Evolutionary conservation across 2,329 filamentous ascomycete species (phyloP).

Genomic region (Xylariaceae sp.): DNA sequence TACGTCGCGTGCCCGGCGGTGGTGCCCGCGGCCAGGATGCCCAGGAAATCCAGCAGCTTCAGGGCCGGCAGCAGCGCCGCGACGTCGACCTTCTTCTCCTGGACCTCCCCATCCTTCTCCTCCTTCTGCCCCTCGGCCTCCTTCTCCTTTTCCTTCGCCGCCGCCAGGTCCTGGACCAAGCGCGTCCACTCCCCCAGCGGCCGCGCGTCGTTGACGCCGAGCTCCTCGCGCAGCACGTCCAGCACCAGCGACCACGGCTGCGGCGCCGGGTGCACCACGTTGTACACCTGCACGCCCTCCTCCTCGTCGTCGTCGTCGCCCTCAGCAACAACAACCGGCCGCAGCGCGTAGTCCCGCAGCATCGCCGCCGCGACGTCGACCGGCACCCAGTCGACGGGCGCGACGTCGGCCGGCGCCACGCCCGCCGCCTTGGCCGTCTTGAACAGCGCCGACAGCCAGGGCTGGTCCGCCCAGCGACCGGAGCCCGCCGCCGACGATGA

Average conservation of each 20-base stretch:
- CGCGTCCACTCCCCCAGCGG: constrained; percentile 8
- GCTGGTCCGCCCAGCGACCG: constrained; percentile 13
- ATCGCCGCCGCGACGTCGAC: constrained; percentile 10
- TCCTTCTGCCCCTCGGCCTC: constrained; percentile 4
- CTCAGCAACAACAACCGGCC: too few species aligned
- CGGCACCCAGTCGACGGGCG: constrained; percentile 9
- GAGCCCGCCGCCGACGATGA: not conserved
- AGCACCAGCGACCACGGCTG: constrained; percentile 9
- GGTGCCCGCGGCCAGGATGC: constrained; percentile 2
- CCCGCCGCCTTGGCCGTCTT: constrained; percentile 9
- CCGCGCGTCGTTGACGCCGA: constrained; percentile 3
- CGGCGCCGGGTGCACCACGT: constrained; percentile 4
- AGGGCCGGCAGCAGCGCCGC: constrained; percentile 9
- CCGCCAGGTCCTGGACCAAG: constrained; percentile 4
- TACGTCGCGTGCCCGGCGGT: not conserved
- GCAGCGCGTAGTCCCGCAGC: constrained; percentile 5
- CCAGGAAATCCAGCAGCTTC: constrained; percentile 9
- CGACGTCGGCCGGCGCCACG: constrained; percentile 4
- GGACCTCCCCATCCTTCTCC: too few species aligned
- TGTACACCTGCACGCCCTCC: constrained; percentile 3
- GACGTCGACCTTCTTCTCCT: constrained; percentile 6
- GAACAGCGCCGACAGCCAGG: constrained; percentile 16
- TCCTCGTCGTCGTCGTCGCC: too few species aligned
- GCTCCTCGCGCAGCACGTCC: constrained; percentile 2
- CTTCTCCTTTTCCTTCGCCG: constrained; percentile 2